phyloP scores from a whole-genome alignment of 1,139 yeast genomes.

The Blastobotrys arbuscula region DNA sequence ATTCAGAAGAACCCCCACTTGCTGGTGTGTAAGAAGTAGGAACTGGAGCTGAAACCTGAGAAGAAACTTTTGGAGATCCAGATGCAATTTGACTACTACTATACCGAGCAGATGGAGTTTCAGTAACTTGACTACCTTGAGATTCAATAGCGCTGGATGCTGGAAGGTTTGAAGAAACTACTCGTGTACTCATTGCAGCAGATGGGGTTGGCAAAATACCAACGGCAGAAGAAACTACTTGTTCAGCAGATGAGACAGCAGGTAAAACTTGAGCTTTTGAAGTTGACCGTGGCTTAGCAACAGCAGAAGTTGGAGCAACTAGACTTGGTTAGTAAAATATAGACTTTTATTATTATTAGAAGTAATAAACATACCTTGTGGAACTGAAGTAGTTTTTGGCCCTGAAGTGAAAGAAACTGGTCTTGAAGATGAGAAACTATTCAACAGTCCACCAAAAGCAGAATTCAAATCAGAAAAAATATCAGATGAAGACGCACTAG shows the following conservation, averaged over 20 bases:
- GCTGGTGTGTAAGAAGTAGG: too few species aligned
- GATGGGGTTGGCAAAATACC: background rate
- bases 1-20: too few species aligned
- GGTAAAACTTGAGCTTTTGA: background rate
- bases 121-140: background rate
- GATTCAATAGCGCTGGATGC: background rate
- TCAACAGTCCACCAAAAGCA: conserved; percentile 24
- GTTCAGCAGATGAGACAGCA: conserved; percentile 5
- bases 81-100: background rate
- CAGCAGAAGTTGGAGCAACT: conserved; percentile 3
- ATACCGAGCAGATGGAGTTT: background rate
- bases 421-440: conserved; percentile 19
- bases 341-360: background rate
- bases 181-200: background rate
- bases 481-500: background rate
- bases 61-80: conserved; percentile 1
- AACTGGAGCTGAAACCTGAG: conserved; percentile 4
- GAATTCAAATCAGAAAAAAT: conserved; percentile 25
- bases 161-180: background rate
- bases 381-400: background rate
- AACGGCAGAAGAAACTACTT: background rate
- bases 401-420: conserved; percentile 21
- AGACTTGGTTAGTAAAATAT: conserved; percentile 5
- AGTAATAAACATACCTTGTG: conserved; percentile 7
- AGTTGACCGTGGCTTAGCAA: background rate